These are phyloP conservation scores for Phytophthora agathidicida DNA, from an alignment of 352 stramenopile species.

Conservation along the genomic window DNA sequence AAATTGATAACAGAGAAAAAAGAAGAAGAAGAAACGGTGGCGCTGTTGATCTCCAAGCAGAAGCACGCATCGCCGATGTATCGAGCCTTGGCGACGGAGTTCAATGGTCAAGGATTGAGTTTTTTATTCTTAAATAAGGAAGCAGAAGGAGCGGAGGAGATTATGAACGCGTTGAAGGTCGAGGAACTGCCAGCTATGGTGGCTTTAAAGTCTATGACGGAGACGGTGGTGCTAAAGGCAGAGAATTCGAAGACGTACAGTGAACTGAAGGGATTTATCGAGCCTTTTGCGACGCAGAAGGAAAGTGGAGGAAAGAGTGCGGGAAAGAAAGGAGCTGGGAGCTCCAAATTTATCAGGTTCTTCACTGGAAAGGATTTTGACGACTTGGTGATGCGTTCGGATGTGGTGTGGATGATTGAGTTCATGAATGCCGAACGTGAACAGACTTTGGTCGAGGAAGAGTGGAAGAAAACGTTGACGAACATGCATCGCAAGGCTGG, in stretches of 20 bases:
- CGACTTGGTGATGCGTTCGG: slow-evolving; percentile 48
- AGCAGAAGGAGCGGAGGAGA: slow-evolving; percentile 32
- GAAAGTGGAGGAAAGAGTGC: slow-evolving; percentile 8
- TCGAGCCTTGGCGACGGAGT: slow-evolving; percentile 65
- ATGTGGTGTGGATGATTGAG: slow-evolving; percentile 70
- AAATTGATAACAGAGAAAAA: slow-evolving; percentile 28
- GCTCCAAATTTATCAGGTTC: slow-evolving; percentile 38
- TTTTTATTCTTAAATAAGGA: slow-evolving; percentile 65
- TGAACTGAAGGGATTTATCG: slow-evolving; percentile 60
- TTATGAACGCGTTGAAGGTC: slow-evolving; percentile 40
- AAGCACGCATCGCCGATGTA: slow-evolving; percentile 63
- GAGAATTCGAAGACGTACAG: slow-evolving; percentile 62
- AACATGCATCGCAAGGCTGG: slow-evolving; percentile 66
- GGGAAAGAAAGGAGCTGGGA: slow-evolving; percentile 24
- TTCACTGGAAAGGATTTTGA: slow-evolving; percentile 59
- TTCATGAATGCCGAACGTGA: slow-evolving; percentile 55
- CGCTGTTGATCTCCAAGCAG: slow-evolving; percentile 73
- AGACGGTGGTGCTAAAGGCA: slow-evolving; percentile 33
- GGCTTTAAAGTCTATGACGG: slow-evolving; percentile 44
- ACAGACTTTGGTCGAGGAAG: slow-evolving; percentile 31
- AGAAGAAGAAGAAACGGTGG: slow-evolving; percentile 26
- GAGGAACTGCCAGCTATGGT: slow-evolving; percentile 54
- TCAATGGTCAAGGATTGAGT: slow-evolving; percentile 43
- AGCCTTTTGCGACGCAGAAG: slow-evolving; percentile 43
- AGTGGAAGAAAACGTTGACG: slow-evolving; percentile 54